Evolutionary conservation across 164 flowering plant species (phyloP).

Genomic region (Vitis amurensis): DNA sequence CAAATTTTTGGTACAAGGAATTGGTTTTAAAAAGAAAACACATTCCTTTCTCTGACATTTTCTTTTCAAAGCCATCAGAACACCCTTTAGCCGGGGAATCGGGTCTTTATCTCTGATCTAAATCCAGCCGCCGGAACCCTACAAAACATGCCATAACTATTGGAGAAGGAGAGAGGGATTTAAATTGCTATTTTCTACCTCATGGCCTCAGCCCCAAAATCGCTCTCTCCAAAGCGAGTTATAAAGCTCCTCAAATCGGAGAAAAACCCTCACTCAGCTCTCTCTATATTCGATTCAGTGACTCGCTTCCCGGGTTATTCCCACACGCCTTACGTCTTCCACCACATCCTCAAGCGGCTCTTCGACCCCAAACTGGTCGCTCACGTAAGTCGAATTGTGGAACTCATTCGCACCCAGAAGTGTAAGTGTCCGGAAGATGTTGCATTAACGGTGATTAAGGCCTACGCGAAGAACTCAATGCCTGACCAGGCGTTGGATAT

Average conservation of each 20-base stretch:
- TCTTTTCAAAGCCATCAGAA: too few relatives aligned
- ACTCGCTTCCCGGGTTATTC: background rate
- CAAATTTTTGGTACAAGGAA: too few relatives aligned
- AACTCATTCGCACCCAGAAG: too few relatives aligned
- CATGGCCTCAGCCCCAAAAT: conserved; percentile 45
- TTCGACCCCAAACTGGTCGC: too few relatives aligned
- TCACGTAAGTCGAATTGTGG: too few relatives aligned
- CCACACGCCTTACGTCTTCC: too few relatives aligned
- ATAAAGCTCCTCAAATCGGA: conserved; percentile 60
- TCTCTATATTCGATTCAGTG: conserved; percentile 67
- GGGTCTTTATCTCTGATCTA: too few relatives aligned
- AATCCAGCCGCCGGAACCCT: too few relatives aligned
- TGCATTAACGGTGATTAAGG: conserved; percentile 42
- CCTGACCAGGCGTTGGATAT: conserved; percentile 54
- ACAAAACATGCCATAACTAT: conserved; percentile 9
- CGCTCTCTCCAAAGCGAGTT: conserved; percentile 45
- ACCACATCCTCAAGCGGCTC: too few relatives aligned
- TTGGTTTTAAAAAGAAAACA: too few relatives aligned
- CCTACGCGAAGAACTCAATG: conserved; percentile 19
- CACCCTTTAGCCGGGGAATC: too few relatives aligned
- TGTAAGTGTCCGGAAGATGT: conserved; percentile 50
- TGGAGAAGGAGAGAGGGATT: background rate
- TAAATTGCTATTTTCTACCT: background rate
- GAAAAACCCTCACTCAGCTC: conserved; percentile 50
- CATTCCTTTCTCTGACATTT: too few relatives aligned